A percentile compares a stretch with the other conserved stretches of the same genome.
phyloP scores from a whole-genome alignment of 225 moss, liverwort and hornwort species.

The Climacium dendroides region DNA sequence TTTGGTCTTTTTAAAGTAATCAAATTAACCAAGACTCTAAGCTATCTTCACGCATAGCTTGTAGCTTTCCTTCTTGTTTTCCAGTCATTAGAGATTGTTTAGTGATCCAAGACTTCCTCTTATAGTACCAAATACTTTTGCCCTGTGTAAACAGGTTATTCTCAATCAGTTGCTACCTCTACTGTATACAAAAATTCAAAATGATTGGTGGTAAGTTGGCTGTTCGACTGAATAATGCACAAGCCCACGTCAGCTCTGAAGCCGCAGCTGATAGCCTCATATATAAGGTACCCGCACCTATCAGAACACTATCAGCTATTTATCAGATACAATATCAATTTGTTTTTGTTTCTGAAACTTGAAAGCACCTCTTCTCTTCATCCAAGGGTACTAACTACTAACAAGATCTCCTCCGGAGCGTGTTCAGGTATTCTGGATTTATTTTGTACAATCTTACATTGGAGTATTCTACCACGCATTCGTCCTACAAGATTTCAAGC shows the following conservation, averaged over 20 bases:
- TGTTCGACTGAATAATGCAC: slow-evolving; percentile 56
- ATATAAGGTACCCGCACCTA: slow-evolving; percentile 46
- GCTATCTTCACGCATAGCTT: background rate
- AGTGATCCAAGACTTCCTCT: background rate
- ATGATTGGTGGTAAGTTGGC: slow-evolving; percentile 68
- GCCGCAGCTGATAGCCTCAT: slow-evolving; percentile 82
- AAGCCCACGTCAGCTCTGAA: slow-evolving; percentile 74
- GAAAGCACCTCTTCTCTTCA: background rate
- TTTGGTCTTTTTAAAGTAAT: background rate
- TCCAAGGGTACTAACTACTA: background rate
- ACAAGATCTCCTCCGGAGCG: background rate
- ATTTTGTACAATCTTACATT: slow-evolving; percentile 83
- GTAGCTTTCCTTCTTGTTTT: background rate
- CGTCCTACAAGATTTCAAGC: slow-evolving; percentile 65
- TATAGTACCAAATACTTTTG: background rate
- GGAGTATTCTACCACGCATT: slow-evolving; percentile 86
- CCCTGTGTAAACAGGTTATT: slow-evolving; percentile 12
- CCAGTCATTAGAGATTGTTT: background rate
- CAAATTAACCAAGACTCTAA: background rate
- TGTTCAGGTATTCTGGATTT: slow-evolving; percentile 74
- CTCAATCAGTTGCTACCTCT: slow-evolving; percentile 36
- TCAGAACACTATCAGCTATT: background rate
- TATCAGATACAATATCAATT: background rate
- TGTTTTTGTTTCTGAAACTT: background rate
- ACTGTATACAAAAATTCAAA: slow-evolving; percentile 63